Evolutionary conservation across 352 stramenopile genomes (phyloP).

Genomic region (Pythium monospermum): DNA sequence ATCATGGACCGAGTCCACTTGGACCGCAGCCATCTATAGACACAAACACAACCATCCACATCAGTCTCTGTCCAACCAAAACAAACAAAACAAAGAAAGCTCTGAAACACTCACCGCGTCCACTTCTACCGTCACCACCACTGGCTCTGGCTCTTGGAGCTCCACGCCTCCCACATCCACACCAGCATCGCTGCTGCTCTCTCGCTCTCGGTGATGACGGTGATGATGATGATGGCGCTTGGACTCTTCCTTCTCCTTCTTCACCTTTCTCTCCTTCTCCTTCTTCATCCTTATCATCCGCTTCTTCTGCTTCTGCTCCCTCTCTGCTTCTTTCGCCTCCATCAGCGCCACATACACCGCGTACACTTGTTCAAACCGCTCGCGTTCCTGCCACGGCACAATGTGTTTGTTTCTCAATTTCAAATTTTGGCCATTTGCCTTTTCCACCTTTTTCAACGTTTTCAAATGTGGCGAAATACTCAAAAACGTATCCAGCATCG

Average conservation of each 20-base stretch:
- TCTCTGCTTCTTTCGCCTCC: conserved; percentile 21
- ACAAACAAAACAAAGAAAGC: neutral
- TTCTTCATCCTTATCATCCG: neutral
- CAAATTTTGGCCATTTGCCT: conserved; percentile 37
- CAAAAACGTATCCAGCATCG: conserved; percentile 66
- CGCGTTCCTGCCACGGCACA: conserved; percentile 44
- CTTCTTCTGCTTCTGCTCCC: conserved; percentile 1
- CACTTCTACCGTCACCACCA: neutral
- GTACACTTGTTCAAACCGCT: conserved; percentile 55
- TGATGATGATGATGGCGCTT: conserved; percentile 11
- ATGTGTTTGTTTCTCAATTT: conserved; percentile 41
- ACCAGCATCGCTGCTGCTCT: neutral
- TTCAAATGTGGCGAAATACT: conserved; percentile 51
- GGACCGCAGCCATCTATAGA: neutral
- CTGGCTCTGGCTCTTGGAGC: neutral
- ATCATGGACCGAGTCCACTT: conserved; percentile 33
- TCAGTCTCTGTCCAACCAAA: too few relatives aligned
- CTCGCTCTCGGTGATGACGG: neutral
- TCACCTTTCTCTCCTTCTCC: conserved; percentile 10
- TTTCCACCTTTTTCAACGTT: conserved; percentile 44
- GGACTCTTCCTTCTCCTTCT: conserved; percentile 7
- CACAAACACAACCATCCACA: neutral
- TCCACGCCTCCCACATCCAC: neutral
- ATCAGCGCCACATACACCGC: conserved; percentile 36
- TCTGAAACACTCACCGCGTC: neutral